Evolutionary conservation across 2,329 filamentous ascomycete species (phyloP), one percentile per base, ranked within the genome.

Genomic region (Trichocomaceae sp.): DNA sequence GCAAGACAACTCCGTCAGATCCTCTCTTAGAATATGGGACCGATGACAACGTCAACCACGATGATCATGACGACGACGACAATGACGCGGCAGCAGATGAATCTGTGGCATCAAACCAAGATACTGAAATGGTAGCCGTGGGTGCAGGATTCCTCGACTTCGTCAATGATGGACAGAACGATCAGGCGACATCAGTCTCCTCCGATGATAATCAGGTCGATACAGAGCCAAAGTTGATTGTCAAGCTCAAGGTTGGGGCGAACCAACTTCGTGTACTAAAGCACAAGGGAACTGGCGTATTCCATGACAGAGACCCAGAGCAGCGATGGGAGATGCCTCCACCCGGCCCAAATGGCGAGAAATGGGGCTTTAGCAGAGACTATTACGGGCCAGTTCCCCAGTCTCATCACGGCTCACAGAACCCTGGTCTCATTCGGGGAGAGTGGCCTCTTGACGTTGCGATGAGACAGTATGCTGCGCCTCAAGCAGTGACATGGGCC

Each of bases 401-500:
- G n/a, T 49, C 47, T n/a, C 15, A 20, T 47, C 35, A 52, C 5
- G 39, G 55, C 26, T 31, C 52, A 22, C 48, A 50, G 22, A 53
- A 55, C 5, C 56, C 56, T 3, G 50, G 48, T n/a, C 52, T 57
- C 20, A 41, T 55, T 20, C 50, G 37, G 12, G 56, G 56, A n/a
- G 47, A 55, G 19, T 57, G 56, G 56, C 56, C 56, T 13, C 47
- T 6, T 9, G 56, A 57, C 13, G 56, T 57, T 33, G 39, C 50
- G 23, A 49, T 54, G 49, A 46, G 56, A 45, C 56, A 57, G 29
- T 57, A 57, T 41, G 44, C 48, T 17, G 55, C 55, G n/a, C 55
- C 55, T 22, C 50, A 54, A 31, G 50, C 50, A 23, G 37, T 54
- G 22, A 46, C 55, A 35, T 57, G 55, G 55, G 52, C 50, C 17